A percentile compares a stretch with the other conserved stretches of the same genome.
phyloP scores from a whole-genome alignment of 78 protist genomes.

The Creolimax fragrantissima region DNA sequence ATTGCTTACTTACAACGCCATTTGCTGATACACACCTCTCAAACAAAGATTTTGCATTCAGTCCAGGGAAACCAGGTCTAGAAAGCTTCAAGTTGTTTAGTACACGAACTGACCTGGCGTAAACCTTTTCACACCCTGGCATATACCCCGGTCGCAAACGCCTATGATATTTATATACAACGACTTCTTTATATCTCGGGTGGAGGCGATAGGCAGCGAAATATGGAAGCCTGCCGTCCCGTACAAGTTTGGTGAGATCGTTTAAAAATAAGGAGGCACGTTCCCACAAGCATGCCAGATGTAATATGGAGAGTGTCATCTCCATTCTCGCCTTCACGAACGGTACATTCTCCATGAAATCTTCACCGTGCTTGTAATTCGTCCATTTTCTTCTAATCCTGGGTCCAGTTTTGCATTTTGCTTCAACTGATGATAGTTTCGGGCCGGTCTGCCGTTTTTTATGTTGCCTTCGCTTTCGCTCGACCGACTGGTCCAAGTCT shows the following conservation, averaged over 20 bases:
- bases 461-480: no score
- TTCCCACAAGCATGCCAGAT: background rate
- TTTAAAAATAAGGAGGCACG: background rate
- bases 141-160: background rate
- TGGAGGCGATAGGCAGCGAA: background rate
- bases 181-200: background rate
- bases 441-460: no score
- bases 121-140: background rate
- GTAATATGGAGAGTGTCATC: background rate
- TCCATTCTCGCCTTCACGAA: background rate
- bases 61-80: background rate
- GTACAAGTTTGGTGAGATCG: background rate
- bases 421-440: no score
- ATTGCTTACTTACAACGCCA: no score
- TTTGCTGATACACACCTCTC: no score
- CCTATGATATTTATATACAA: background rate
- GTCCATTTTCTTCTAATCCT: no score
- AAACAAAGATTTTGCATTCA: background rate
- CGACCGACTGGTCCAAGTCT: no score
- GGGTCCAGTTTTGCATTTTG: no score
- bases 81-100: background rate
- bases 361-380: no score
- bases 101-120: background rate
- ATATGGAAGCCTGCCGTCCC: background rate
- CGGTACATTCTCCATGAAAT: no score